Conservation (phyloP, 495 filamentous ascomycete species). For the Physcia stellaris region DNA sequence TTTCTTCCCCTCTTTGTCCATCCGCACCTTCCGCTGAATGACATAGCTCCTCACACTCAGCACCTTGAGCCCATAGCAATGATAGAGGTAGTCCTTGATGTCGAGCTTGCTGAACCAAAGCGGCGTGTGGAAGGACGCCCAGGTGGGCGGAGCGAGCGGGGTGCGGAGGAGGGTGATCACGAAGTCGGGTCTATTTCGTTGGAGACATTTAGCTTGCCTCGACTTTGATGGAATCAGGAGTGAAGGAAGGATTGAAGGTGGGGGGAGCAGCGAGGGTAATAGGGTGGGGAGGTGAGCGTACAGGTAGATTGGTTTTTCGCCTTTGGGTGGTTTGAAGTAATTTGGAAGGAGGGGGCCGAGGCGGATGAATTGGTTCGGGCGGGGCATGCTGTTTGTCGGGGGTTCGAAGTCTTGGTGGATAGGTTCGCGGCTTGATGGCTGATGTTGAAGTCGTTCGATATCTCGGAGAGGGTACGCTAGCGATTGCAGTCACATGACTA, state of each 20-base stretch:
- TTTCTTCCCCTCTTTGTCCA: slow-evolving; percentile 20
- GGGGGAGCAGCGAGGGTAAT: background rate
- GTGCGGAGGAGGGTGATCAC: slow-evolving; percentile 51
- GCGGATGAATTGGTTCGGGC: no score
- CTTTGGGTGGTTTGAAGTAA: slow-evolving; percentile 10
- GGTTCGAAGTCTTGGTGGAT: no score
- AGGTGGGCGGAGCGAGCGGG: slow-evolving; percentile 46
- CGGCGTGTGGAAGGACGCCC: slow-evolving; percentile 59
- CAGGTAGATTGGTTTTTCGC: slow-evolving; percentile 15
- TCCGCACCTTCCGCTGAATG: slow-evolving; percentile 38
- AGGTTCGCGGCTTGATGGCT: no score
- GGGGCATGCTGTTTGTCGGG: no score
- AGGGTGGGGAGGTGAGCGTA: background rate
- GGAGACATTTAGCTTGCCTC: background rate
- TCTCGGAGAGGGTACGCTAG: no score
- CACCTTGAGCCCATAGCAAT: slow-evolving; percentile 49
- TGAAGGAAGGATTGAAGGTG: slow-evolving; percentile 2
- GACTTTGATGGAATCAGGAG: no score
- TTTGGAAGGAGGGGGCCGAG: slow-evolving; percentile 12
- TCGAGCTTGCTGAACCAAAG: slow-evolving; percentile 69
- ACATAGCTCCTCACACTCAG: slow-evolving; percentile 52
- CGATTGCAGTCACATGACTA: no score
- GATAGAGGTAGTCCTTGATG: slow-evolving; percentile 64
- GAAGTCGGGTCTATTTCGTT: slow-evolving; percentile 54
- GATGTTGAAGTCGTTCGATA: no score